Percentiles rank a stretch among this genome's conserved stretches.
phyloP scores from a whole-genome alignment of 164 flowering plant genomes.

The Stephania cephalantha region DNA sequence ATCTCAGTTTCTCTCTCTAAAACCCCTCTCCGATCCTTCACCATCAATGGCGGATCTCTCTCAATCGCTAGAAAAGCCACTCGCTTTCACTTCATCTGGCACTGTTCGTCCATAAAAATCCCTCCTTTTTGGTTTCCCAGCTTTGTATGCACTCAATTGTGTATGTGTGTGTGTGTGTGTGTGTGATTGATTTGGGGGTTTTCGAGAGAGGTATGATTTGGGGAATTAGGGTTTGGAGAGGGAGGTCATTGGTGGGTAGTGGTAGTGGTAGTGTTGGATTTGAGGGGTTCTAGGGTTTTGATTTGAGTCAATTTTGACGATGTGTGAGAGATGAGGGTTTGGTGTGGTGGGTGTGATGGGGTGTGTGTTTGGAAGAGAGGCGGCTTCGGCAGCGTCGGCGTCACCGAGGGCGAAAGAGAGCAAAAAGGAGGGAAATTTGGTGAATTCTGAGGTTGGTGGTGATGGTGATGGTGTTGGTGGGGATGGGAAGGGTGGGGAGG shows the following conservation, averaged over 20 bases:
- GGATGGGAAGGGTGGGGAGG: background rate
- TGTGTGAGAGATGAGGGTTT: constrained; percentile 17
- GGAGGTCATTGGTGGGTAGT: no score
- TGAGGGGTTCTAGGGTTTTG: constrained; percentile 1
- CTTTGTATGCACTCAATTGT: constrained; percentile 5
- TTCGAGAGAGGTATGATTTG: background rate
- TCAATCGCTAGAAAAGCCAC: background rate
- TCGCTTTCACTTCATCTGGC: background rate
- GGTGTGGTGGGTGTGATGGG: constrained; percentile 29
- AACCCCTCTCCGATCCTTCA: background rate
- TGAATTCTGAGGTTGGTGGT: background rate
- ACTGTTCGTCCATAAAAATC: background rate
- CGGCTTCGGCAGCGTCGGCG: background rate
- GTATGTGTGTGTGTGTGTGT: constrained; percentile 20
- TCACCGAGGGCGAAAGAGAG: background rate
- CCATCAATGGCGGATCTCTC: constrained; percentile 22
- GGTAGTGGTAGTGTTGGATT: background rate
- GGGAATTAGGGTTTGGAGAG: background rate
- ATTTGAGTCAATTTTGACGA: background rate
- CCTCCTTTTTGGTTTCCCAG: background rate
- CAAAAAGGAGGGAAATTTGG: background rate
- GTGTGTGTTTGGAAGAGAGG: constrained; percentile 31
- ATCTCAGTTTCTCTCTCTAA: background rate
- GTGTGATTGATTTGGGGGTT: constrained; percentile 18
- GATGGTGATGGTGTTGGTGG: background rate